phyloP scores from a whole-genome alignment of 331 rosid genomes.

The Rhamnella rubrinervis region DNA sequence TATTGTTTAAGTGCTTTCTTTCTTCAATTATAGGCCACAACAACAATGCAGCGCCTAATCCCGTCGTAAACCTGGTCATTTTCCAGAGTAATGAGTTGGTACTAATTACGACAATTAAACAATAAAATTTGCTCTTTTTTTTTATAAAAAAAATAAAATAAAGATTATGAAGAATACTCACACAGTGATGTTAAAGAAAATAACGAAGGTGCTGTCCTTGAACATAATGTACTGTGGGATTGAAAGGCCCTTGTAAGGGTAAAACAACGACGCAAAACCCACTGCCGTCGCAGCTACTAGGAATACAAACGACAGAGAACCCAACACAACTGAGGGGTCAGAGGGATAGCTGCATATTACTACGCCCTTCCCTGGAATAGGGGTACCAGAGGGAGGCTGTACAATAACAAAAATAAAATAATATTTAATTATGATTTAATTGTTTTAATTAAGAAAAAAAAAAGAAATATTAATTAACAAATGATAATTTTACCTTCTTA shows the following conservation, averaged over 20 bases:
- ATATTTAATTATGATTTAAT: not conserved
- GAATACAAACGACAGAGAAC: slow-evolving; percentile 26
- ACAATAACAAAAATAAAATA: not conserved
- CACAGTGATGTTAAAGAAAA: slow-evolving; percentile 31
- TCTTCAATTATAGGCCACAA: slow-evolving; percentile 46
- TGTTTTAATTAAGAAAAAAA: too few species aligned
- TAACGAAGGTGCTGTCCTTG: slow-evolving; percentile 7
- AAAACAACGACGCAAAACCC: slow-evolving; percentile 23
- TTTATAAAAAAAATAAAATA: not conserved
- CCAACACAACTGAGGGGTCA: slow-evolving; percentile 29
- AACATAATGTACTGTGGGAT: slow-evolving; percentile 22
- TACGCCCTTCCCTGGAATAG: slow-evolving; percentile 23
- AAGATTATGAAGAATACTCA: not conserved
- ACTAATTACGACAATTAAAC: not conserved
- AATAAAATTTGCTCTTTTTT: not conserved
- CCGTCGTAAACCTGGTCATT: slow-evolving; percentile 31
- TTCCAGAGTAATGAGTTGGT: not conserved
- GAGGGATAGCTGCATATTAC: slow-evolving; percentile 37
- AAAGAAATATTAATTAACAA: not conserved
- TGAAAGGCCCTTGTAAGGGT: slow-evolving; percentile 31
- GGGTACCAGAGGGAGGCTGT: slow-evolving; percentile 33
- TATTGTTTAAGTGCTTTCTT: slow-evolving; percentile 28
- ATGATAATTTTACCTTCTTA: slow-evolving; percentile 25
- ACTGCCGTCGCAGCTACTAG: slow-evolving; percentile 22
- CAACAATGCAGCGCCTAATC: slow-evolving; percentile 27